Conservation (phyloP, 768 basidiomycete genomes). For the Cystofilobasidium capitatum region DNA sequence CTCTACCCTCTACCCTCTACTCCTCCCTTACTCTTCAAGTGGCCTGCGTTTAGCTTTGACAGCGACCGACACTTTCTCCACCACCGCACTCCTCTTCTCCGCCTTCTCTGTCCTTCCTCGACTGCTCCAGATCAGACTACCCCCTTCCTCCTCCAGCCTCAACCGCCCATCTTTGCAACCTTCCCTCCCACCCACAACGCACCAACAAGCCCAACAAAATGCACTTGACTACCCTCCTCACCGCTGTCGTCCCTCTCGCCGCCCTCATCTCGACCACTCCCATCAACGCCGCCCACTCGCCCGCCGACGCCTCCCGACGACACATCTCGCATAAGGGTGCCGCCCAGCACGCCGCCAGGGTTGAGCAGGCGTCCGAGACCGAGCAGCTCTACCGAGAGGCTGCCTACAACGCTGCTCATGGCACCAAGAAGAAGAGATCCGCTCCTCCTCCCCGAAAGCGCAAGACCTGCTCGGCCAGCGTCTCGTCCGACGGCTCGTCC, state of each 20-base stretch:
- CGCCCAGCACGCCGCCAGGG: not conserved
- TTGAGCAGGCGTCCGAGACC: not conserved
- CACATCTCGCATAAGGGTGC: not conserved
- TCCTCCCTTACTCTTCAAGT: not conserved
- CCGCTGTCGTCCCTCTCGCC: constrained; percentile 19
- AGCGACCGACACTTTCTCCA: constrained; percentile 13
- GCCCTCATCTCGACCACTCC: not conserved
- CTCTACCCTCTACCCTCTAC: too few species aligned
- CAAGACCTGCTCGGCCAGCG: constrained; percentile 17
- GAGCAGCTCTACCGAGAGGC: not conserved
- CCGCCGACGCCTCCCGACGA: not conserved
- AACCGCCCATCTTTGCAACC: not conserved
- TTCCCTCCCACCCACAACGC: not conserved
- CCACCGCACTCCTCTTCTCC: not conserved
- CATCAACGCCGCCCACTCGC: constrained; percentile 10
- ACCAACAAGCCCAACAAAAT: not conserved
- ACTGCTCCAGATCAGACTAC: not conserved
- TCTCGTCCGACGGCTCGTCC: not conserved
- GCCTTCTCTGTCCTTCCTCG: not conserved
- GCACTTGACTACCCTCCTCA: constrained; percentile 1
- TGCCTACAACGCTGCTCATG: not conserved
- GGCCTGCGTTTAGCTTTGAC: constrained; percentile 20
- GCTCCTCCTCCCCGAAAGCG: constrained; percentile 10
- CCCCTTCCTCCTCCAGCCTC: not conserved
- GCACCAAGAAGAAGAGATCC: not conserved